Evolutionary conservation across 257 asterid species (phyloP), one percentile per base, ranked within the genome.

Genomic region (Lantana camara): DNA sequence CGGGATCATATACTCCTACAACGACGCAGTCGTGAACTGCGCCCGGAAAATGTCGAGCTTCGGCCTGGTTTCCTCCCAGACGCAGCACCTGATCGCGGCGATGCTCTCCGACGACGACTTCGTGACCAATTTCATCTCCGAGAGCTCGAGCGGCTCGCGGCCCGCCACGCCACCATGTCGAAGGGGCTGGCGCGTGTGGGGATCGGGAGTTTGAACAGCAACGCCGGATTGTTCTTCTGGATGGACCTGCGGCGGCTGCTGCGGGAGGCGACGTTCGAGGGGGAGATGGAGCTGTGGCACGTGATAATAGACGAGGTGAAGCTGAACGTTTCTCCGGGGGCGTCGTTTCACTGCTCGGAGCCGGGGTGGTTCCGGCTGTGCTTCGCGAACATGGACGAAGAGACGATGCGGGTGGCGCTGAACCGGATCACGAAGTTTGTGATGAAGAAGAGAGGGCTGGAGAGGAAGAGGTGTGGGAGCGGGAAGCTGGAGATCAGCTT

Each of bases 341-440:
- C 1, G n/a, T n/a, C n/a, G n/a, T n/a, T n/a, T n/a, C n/a, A n/a
- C n/a, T n/a, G n/a, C n/a, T n/a, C n/a, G n/a, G 94, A 91, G 76
- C 81, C 97, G 0, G 96, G 97, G 4, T 91, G 96, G 96, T 91
- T 88, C 22, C 48, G 97, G 1, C 96, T 88, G 0, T 91, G 96
- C 70, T 88, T 84, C 7, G 97, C 94, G 0, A 91, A 91, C 13
- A 91, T 91, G 95, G 94, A 88, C 1, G 91, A 84, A 0, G 96
- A 88, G 44, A 78, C 79, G 1, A 56, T 74, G 79, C 62, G 27
- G 57, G 72, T 72, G 17, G 95, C 95, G 0, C 45, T 91, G 11
- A 64, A 29, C 4, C 79, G 96, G 68, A 91, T 91, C 22, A 69
- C 42, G 1, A 73, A 76, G 45, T n/a, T n/a, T n/a, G n/a, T n/a